Conservation (phyloP, 2,329 filamentous ascomycete genomes). For the Paraconiothyrium brasiliense region DNA sequence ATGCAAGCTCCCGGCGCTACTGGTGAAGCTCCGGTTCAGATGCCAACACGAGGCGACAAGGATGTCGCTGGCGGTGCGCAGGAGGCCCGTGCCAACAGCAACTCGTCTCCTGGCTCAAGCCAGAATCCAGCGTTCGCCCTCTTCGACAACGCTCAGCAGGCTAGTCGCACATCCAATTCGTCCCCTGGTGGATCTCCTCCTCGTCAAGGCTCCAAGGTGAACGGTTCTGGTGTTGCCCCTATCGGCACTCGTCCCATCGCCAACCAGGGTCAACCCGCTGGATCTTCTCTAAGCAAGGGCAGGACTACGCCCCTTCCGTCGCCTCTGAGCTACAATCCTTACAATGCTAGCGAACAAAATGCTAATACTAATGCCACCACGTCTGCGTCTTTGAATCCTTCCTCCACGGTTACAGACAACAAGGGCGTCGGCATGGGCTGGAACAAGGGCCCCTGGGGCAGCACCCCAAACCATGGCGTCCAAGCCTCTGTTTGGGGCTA, state of each 20-base stretch:
- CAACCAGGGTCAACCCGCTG: constrained; percentile 64
- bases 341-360: constrained; percentile 66
- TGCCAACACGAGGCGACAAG: constrained; percentile 57
- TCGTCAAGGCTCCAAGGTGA: constrained; percentile 68
- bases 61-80: constrained; percentile 59
- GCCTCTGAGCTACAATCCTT: constrained; percentile 74
- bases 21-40: constrained; percentile 63
- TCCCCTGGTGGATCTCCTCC: constrained; percentile 86
- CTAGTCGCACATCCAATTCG: constrained; percentile 82
- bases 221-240: constrained; percentile 77
- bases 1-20: constrained; percentile 61
- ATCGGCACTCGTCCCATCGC: constrained; percentile 88
- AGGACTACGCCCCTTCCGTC: constrained; percentile 92
- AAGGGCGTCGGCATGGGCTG: constrained; percentile 63
- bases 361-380: constrained; percentile 56
- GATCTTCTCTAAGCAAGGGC: constrained; percentile 75
- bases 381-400: constrained; percentile 68
- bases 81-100: constrained; percentile 81
- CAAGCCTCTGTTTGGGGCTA: constrained; percentile 96
- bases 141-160: constrained; percentile 67
- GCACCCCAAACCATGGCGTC: constrained; percentile 73
- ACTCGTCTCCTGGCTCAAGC: constrained; percentile 81
- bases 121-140: constrained; percentile 59
- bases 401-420: constrained; percentile 56
- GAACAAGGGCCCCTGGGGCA: constrained; percentile 88